Base-by-base conservation (phyloP, 1,284 basidiomycete genomes). In the Xerocomus amazonicus region DNA sequence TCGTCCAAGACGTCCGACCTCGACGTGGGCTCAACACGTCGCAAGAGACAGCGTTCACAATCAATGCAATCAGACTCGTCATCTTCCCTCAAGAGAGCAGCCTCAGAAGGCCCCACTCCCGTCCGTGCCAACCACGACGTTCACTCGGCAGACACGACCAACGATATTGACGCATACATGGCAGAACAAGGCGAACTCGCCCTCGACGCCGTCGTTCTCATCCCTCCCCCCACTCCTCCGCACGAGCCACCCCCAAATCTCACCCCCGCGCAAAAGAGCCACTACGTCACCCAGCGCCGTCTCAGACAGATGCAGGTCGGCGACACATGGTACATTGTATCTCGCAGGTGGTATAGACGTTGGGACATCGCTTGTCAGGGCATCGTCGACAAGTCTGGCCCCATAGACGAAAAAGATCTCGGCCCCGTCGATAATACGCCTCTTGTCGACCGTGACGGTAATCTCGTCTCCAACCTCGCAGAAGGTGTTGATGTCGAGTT, bases 401-500 rank as follows among this genome's bases (percentile, higher is more conserved):
- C 73, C 4, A 62, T 86, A 23, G 69, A 74, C 31, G 83, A 86
- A 65, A 70, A 75, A 35, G 76, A 86, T 53, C 65, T 92, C 42
- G 85, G 87, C 13, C 79, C 88, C 28, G 81, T 93, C 47, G 80
- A 92, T 65, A 93, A 92, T 64, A 71, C 80, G 13, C 59, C 70
- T 13, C 74, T 95, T 38, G 66, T 86, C 45, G 80, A 83, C 60
- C 58, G 70, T 14, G 72, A 75, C 44, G 79, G 78, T 27, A 74
- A 77, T 50, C 73, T 87, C 52, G 66, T 69, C 56, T 58, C 70
- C 26, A 65, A 70, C 26, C 65, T 85, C 23, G 60, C 73, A 31
- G 90, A 94, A 62, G 81, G 82, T 27, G 72, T 86, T 23, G 86
- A 97, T 62, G 83, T 88, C 50, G 85, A 91, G 61, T 88, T 83